Evolutionary conservation across 495 filamentous ascomycete genomes (phyloP).

Genomic region (Umbilicaria muhlenbergii): DNA sequence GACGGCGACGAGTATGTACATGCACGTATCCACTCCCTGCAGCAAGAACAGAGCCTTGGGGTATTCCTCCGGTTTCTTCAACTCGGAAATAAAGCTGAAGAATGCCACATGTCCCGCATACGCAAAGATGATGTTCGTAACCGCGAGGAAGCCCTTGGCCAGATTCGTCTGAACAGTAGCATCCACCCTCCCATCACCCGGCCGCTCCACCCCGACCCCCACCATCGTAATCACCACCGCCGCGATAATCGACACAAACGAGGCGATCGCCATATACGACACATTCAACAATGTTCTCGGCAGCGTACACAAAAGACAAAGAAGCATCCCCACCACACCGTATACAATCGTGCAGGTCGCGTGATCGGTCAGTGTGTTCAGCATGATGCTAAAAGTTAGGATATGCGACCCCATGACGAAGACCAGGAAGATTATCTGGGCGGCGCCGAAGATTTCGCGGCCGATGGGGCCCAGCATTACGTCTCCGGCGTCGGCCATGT

Average conservation of each 20-base stretch:
- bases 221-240: conserved; percentile 57
- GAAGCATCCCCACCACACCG: conserved; percentile 42
- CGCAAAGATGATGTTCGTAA: conserved; percentile 33
- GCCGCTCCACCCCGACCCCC: conserved; percentile 35
- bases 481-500: conserved; percentile 57
- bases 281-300: conserved; percentile 47
- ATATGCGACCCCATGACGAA: conserved; percentile 69
- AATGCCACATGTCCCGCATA: conserved; percentile 50
- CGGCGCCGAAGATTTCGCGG: conserved; percentile 45
- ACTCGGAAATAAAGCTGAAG: conserved; percentile 65
- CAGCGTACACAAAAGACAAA: conserved; percentile 45
- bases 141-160: conserved; percentile 23
- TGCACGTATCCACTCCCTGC: conserved; percentile 44
- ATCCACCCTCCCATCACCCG: conserved; percentile 12
- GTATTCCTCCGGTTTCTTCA: conserved; percentile 52
- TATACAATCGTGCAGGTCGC: conserved; percentile 54
- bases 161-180: conserved; percentile 4
- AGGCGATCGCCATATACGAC: conserved; percentile 46
- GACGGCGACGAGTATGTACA: conserved; percentile 36
- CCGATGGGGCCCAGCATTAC: conserved; percentile 48
- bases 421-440: conserved; percentile 50
- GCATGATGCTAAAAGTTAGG: conserved; percentile 55
- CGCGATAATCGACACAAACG: conserved; percentile 47
- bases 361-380: conserved; percentile 49
- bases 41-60: conserved; percentile 50